Conservation (phyloP, 2,329 filamentous ascomycete genomes). For the Pezicula rhizophila region DNA sequence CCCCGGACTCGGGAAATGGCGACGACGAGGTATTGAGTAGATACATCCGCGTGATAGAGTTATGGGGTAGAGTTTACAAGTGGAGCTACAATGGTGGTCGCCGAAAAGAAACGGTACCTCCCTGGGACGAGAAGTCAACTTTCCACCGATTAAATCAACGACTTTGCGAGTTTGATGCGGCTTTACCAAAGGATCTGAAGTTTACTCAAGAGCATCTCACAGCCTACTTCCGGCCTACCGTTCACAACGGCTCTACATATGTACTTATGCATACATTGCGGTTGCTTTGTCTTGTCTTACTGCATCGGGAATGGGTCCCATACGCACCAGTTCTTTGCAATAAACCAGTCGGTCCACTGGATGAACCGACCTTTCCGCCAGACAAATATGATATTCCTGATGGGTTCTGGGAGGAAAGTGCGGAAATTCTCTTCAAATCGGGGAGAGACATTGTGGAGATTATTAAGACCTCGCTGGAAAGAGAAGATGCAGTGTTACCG, state of each 20-base stretch:
- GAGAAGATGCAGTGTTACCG: conserved; percentile 46
- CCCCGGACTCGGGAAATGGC: conserved; percentile 3
- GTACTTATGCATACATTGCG: conserved; percentile 62
- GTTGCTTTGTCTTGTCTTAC: conserved; percentile 59
- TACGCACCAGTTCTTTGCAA: conserved; percentile 53
- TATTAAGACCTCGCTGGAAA: conserved; percentile 51
- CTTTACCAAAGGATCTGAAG: conserved; percentile 46
- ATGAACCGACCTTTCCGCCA: conserved; percentile 47
- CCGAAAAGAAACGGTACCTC: conserved; percentile 42
- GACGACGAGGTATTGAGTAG: conserved; percentile 35
- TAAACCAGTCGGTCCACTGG: conserved; percentile 48
- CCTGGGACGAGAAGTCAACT: conserved; percentile 51
- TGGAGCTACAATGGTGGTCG: conserved; percentile 49
- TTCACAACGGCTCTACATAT: conserved; percentile 57
- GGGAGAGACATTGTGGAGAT: conserved; percentile 59
- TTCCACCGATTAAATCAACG: conserved; percentile 48
- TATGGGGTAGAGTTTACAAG: conserved; percentile 52
- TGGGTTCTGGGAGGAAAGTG: conserved; percentile 58
- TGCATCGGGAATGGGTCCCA: conserved; percentile 63
- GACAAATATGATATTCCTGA: conserved; percentile 39
- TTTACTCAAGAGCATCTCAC: conserved; percentile 57
- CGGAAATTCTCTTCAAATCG: conserved; percentile 56
- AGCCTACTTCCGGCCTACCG: conserved; percentile 50
- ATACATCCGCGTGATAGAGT: conserved; percentile 51
- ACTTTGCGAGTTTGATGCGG: conserved; percentile 46